Conservation (phyloP, 441 rosid species). For the Gossypium lobatum region DNA sequence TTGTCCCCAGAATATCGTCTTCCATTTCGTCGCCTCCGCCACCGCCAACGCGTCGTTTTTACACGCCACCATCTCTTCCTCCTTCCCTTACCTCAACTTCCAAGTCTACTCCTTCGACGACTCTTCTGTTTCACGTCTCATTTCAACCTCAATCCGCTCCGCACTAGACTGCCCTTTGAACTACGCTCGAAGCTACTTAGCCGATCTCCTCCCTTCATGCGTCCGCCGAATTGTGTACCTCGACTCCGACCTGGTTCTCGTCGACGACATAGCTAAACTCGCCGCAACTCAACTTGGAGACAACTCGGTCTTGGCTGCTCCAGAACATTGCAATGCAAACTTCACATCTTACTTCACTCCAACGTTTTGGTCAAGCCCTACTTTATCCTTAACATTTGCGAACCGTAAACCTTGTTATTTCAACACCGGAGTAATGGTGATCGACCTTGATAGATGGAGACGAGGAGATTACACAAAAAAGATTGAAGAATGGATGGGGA, state of each 20-base stretch:
- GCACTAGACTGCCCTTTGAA: conserved; percentile 83
- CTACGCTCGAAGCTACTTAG: conserved; percentile 11
- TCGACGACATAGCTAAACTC: conserved; percentile 4
- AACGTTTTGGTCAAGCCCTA: background rate
- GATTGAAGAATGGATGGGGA: conserved; percentile 6
- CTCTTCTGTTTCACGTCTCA: conserved; percentile 54
- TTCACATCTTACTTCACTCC: background rate
- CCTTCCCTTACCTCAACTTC: conserved; percentile 78
- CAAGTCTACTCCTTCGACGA: conserved; percentile 53
- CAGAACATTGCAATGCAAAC: background rate
- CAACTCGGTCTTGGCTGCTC: conserved; percentile 4
- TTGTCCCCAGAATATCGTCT: conserved; percentile 71
- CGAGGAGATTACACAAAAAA: conserved; percentile 24
- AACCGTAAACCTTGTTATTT: conserved; percentile 62
- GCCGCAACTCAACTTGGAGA: background rate
- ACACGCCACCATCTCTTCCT: conserved; percentile 50
- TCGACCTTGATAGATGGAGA: conserved; percentile 79
- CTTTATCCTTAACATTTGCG: conserved; percentile 1
- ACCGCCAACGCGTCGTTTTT: conserved; percentile 48
- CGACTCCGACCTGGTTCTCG: conserved; percentile 4
- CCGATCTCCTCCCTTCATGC: background rate
- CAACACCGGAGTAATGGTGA: conserved; percentile 94
- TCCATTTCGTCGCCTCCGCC: conserved; percentile 79
- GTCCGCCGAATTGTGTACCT: background rate
- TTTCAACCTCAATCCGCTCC: conserved; percentile 84